Conservation (phyloP, 2,329 filamentous ascomycete species). For the Cercospora janseana region DNA sequence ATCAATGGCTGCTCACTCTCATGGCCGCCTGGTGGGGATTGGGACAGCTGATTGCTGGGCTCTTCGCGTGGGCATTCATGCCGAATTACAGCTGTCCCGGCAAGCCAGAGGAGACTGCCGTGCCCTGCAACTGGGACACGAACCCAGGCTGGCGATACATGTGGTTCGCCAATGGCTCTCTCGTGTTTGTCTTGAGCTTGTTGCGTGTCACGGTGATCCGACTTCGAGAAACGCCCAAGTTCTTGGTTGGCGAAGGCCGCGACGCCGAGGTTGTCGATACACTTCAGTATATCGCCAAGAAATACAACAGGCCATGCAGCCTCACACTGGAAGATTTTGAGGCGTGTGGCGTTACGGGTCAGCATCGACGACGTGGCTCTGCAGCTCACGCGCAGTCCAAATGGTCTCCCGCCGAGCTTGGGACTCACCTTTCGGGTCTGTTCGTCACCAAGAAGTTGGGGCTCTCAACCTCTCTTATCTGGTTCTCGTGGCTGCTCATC, state of each 20-base stretch:
- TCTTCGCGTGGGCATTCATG: conserved; percentile 56
- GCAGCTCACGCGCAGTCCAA: conserved; percentile 35
- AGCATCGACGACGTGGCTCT: conserved; percentile 24
- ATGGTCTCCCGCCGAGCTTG: conserved; percentile 42
- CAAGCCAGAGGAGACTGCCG: conserved; percentile 40
- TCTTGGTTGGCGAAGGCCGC: conserved; percentile 53
- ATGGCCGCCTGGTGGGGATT: conserved; percentile 59
- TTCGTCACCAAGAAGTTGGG: conserved; percentile 61
- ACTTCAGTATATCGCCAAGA: conserved; percentile 51
- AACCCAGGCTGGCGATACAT: conserved; percentile 60
- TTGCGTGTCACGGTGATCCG: conserved; percentile 55
- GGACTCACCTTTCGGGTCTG: conserved; percentile 61
- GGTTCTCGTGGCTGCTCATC: conserved; percentile 60
- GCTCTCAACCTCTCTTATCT: conserved; percentile 63
- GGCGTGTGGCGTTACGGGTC: conserved; percentile 44
- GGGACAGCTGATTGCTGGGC: conserved; percentile 52
- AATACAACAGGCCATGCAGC: conserved; percentile 54
- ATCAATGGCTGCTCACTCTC: conserved; percentile 65
- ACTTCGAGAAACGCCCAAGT: conserved; percentile 58
- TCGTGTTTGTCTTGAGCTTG: conserved; percentile 56
- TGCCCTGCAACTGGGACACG: conserved; percentile 50
- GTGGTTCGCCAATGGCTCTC: conserved; percentile 53
- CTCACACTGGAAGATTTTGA: conserved; percentile 52
- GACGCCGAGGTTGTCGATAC: conserved; percentile 53
- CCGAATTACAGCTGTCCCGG: conserved; percentile 50